These are phyloP conservation scores for Chlamydomonas sp. DNA, from an alignment of 139 green algal genomes.

Conservation along the genomic window DNA sequence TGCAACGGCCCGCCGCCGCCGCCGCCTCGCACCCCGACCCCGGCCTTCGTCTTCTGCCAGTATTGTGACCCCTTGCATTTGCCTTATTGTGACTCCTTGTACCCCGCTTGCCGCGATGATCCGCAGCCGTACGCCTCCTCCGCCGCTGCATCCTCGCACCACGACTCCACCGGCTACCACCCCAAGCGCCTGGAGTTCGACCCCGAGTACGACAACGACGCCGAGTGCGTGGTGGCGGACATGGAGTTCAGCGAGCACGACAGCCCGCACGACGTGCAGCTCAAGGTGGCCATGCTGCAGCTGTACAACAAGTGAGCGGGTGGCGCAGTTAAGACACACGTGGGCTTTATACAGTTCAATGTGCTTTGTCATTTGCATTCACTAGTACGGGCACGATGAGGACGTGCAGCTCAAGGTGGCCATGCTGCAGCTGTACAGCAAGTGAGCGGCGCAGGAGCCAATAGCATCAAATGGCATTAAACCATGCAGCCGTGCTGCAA, in stretches of 20 bases:
- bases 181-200: slow-evolving; percentile 95
- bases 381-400: not conserved
- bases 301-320: slow-evolving; percentile 87
- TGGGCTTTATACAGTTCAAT: too few relatives aligned
- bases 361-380: too few relatives aligned
- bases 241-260: slow-evolving; percentile 73
- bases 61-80: too few relatives aligned
- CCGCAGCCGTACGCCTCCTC: not conserved
- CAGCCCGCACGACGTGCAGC: slow-evolving; percentile 60
- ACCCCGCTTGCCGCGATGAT: not conserved
- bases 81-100: too few relatives aligned
- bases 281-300: slow-evolving; percentile 83
- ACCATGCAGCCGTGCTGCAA: too few relatives aligned
- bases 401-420: slow-evolving; percentile 77
- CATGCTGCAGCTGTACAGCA: slow-evolving; percentile 91
- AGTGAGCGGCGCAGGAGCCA: slow-evolving; percentile 44
- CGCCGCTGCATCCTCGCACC: not conserved
- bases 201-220: slow-evolving; percentile 93
- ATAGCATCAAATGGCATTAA: too few relatives aligned
- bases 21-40: too few relatives aligned
- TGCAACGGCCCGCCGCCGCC: too few relatives aligned
- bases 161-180: slow-evolving; percentile 81
- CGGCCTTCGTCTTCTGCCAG: too few relatives aligned
- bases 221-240: slow-evolving; percentile 76
- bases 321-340: not conserved